Evolutionary conservation across 352 stramenopile species (phyloP), one percentile per base, ranked within the genome.

Genomic region (Pilasporangium apinafurcum): DNA sequence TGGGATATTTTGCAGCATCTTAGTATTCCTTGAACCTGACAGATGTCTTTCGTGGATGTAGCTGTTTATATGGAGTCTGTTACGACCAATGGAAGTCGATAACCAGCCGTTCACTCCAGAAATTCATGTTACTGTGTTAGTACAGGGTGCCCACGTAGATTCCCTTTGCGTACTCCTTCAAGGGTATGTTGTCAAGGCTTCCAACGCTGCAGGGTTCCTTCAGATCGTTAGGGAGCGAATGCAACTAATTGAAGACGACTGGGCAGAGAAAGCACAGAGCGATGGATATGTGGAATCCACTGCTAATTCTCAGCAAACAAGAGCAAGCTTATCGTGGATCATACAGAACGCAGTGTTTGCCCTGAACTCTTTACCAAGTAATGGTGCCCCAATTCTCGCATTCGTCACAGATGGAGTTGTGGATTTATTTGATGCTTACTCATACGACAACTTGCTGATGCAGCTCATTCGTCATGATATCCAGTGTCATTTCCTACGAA

Each of bases 401-500:
- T 50, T 95, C 8, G 76, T 90, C 34, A 89, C 83, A 0, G 83
- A 95, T 49, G 79, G 83, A 4, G 83, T 95, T 24, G 62, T 92
- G n/a, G 81, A 93, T 60, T 43, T 91, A 9, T 67, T 67, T 16
- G 59, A 92, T 29, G 66, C 68, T 5, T 91, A 82, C 47, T 75
- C 72, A 4, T 95, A 95, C 32, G 83, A 95, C 56, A 86, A 80
- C 25, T 47, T 95, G 32, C 54, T 93, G 24, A 93, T 93, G 83
- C 81, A 95, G 32, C 72, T 95, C n/a, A 73, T 83, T 33, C 80
- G 83, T 5, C 83, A 95, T 47, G 79, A 95, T 53, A 80, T 93
- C 34, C 71, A 90, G 32, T 93, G 81, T 33, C 70, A 93, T 43
- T 92, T 92, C 38, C 61, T 95, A 32, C 68, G 72, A 2, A 65